phyloP scores from a whole-genome alignment of 768 basidiomycete genomes.

The Trametes maxima region DNA sequence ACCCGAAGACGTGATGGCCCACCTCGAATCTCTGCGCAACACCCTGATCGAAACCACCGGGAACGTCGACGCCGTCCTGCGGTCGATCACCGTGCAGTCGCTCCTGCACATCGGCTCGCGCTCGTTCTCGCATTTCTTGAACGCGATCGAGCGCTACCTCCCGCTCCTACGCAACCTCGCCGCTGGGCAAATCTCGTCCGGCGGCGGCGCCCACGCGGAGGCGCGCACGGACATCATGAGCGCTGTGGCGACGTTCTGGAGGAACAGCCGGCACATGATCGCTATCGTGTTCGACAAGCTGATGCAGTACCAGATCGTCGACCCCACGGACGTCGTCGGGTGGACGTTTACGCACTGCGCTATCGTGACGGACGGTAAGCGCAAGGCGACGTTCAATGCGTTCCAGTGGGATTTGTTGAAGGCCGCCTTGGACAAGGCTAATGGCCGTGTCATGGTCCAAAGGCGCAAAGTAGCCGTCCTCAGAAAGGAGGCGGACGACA shows the following conservation, averaged over 20 bases:
- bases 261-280: slow-evolving; percentile 81
- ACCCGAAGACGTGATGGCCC: slow-evolving; percentile 75
- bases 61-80: slow-evolving; percentile 66
- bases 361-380: slow-evolving; percentile 40
- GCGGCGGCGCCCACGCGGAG: slow-evolving; percentile 46
- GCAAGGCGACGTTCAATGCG: slow-evolving; percentile 45
- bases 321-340: slow-evolving; percentile 85
- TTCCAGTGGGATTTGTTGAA: slow-evolving; percentile 88
- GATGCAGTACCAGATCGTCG: slow-evolving; percentile 97
- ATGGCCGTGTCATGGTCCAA: slow-evolving; percentile 82
- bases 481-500: slow-evolving; percentile 89
- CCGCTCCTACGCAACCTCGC: slow-evolving; percentile 70
- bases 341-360: slow-evolving; percentile 76
- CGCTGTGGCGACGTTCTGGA: slow-evolving; percentile 80
- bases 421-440: slow-evolving; percentile 86
- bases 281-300: slow-evolving; percentile 95
- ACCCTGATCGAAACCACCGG: slow-evolving; percentile 64
- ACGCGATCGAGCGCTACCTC: slow-evolving; percentile 95
- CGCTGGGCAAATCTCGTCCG: slow-evolving; percentile 40
- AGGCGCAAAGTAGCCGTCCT: slow-evolving; percentile 71
- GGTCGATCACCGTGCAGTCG: slow-evolving; percentile 84
- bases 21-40: slow-evolving; percentile 70
- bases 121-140: slow-evolving; percentile 97
- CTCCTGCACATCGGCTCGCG: slow-evolving; percentile 90
- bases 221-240: slow-evolving; percentile 73